These are phyloP conservation scores for Puya raimondii DNA, from an alignment of 176 grass and related monocot species.

Conservation along the genomic window DNA sequence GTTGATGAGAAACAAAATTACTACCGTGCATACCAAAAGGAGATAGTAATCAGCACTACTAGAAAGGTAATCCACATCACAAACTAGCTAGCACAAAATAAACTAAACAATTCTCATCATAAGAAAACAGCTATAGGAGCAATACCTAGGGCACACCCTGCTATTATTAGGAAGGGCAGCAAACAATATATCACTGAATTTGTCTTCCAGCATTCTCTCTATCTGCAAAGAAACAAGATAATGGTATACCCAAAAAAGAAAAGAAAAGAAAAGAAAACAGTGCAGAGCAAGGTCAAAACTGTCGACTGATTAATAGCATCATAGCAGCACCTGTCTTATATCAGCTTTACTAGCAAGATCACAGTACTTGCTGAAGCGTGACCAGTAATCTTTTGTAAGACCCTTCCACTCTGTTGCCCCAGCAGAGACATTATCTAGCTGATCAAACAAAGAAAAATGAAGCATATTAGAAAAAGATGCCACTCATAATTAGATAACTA, in stretches of 20 bases:
- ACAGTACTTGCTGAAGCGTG: conserved; percentile 79
- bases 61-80: too few species aligned
- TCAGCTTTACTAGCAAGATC: conserved; percentile 41
- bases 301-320: conserved; percentile 3
- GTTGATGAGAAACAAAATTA: too few species aligned
- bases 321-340: conserved; percentile 52
- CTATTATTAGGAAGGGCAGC: conserved; percentile 36
- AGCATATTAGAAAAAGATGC: background rate
- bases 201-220: conserved; percentile 83
- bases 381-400: conserved; percentile 79
- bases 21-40: too few species aligned
- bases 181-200: conserved; percentile 71
- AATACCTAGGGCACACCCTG: conserved; percentile 85
- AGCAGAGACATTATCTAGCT: conserved; percentile 95
- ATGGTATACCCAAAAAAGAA: conserved; percentile 1
- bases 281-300: background rate
- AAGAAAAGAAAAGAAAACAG: background rate
- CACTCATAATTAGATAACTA: background rate
- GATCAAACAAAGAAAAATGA: conserved; percentile 23
- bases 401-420: conserved; percentile 91
- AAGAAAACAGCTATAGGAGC: conserved; percentile 8
- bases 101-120: background rate
- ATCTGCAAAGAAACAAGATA: conserved; percentile 36
- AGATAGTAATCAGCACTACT: too few species aligned
- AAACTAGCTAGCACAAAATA: background rate